Base-by-base conservation (phyloP, 73 alveolate species). In the Paramecium biaurelia region DNA sequence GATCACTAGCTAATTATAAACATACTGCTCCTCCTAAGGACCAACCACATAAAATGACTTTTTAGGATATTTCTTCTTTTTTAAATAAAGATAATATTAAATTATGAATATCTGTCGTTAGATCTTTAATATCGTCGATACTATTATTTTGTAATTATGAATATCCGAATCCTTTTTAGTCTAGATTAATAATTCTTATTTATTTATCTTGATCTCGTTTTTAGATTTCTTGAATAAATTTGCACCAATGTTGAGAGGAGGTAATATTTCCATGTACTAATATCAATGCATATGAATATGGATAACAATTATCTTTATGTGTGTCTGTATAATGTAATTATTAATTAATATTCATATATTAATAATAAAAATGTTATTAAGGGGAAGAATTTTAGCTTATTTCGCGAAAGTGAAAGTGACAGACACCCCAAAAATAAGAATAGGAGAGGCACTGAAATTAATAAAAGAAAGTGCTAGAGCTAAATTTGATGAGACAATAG, bases 401-500 rank as follows among this genome's bases (percentile, higher is more conserved):
- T 63, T 63, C 26, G 84, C 84, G 2, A 63, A 63, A 63, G 84
- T 63, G 49, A 63, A 63, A 63, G 84, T 63, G 26, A 30, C 41
- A 32, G 84, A 63, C 6, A 32, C 84, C 12, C 84, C 84, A 63
- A 63, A 63, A 32, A 32, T 32, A 30, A 63, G 45, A 32, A 63
- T 63, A 24, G 41, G 49, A 11, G 74, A 88, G 12, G 93, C 92
- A 4, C 11, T 88, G 5, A 68, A 45, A 88, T 43, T 70, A 32
- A 43, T 68, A 35, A 88, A 72, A 35, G 93, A 42, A 4, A 67
- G 57, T 7, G 92, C 93, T 4, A 63, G 38, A 67, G 63, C 93
- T 15, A 92, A 93, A 42, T 76, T 68, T 63, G 88, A 84, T 34
- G 98, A 95, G 49, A 67, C 95, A 3, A 74, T 95, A 3, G 96